Evolutionary conservation across 2,329 filamentous ascomycete species (phyloP).

Genomic region (Aspergillus udagawae): DNA sequence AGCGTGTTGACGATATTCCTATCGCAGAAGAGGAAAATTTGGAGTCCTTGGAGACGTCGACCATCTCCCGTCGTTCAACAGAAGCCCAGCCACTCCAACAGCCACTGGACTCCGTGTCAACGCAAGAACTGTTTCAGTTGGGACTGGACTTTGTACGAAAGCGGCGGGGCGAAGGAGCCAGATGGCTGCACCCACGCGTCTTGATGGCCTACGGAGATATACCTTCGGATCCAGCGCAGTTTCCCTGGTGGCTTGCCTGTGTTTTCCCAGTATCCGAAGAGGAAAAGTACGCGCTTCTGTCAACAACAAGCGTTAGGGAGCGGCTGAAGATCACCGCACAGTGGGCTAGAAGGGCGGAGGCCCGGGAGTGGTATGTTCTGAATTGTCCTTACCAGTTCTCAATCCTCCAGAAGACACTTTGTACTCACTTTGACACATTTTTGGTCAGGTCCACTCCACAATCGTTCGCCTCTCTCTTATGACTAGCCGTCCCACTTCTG

Average conservation of each 20-base stretch:
- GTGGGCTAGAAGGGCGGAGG: constrained; percentile 73
- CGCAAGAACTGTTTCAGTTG: constrained; percentile 63
- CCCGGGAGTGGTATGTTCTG: constrained; percentile 62
- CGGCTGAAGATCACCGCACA: constrained; percentile 75
- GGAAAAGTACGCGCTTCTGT: constrained; percentile 74
- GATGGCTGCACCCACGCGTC: constrained; percentile 71
- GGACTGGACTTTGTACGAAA: constrained; percentile 64
- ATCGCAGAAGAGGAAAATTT: constrained; percentile 73
- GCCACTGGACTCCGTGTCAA: constrained; percentile 55
- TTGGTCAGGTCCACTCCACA: constrained; percentile 27
- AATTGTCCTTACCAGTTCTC: background rate
- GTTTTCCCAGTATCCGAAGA: constrained; percentile 72
- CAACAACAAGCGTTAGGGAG: constrained; percentile 71
- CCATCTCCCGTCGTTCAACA: constrained; percentile 5
- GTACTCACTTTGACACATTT: constrained; percentile 10
- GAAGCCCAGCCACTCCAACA: constrained; percentile 21
- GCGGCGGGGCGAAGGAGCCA: constrained; percentile 65
- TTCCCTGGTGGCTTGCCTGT: constrained; percentile 88
- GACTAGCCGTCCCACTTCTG: constrained; percentile 41
- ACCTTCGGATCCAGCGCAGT: constrained; percentile 69
- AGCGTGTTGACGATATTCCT: constrained; percentile 77
- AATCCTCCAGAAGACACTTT: background rate
- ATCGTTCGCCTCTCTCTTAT: constrained; percentile 38
- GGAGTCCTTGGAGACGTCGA: constrained; percentile 64
- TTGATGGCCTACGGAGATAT: constrained; percentile 72